Evolutionary conservation across 1,284 basidiomycete species (phyloP), one percentile per base, ranked within the genome.

Genomic region (Paramarasmius palmivorus): DNA sequence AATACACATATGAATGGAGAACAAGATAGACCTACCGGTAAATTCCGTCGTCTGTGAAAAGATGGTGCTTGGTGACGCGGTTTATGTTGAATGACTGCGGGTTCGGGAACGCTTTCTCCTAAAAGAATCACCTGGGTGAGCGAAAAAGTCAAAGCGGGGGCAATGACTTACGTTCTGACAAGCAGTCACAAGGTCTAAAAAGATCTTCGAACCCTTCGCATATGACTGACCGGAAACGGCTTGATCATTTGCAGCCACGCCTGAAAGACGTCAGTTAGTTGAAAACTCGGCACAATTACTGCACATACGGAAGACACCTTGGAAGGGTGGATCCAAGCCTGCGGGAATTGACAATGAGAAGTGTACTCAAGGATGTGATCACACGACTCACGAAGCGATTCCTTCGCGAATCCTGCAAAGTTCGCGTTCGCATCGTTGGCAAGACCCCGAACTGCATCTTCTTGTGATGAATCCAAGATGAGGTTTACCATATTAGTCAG

Each of bases 351-450:
- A 54, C 19, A 56, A 50, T 38, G 12, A 51, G 32, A 41, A 6
- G 19, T 4, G 17, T 12, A 22, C 29, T 32, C 48, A 9, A 52
- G 41, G 49, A 12, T 34, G 5, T 34, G 44, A 22, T 15, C 47
- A 29, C 14, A 17, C 17, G 10, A 77, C 83, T 59, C 52, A 89
- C 89, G 80, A 56, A 90, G 65, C 20, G 86, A 84, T 65, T 92
- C 90, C 19, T 78, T 74, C 12, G 83, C 78, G 59, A 81, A 83
- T 23, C 77, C 81, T 50, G 78, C 73, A 17, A 86, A 64, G 20
- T 66, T 50, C 22, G 52, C 60, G 55, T 76, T 76, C 20, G 62
- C 56, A 44, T 77, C 72, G 12, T 64, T 59, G 9, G 71, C 70
- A 54, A 77, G 68, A 1, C 68, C 59, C 15, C 71, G 68, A 55